Evolutionary conservation across 768 basidiomycete species (phyloP).

Genomic region (Psilocybe cubensis): DNA sequence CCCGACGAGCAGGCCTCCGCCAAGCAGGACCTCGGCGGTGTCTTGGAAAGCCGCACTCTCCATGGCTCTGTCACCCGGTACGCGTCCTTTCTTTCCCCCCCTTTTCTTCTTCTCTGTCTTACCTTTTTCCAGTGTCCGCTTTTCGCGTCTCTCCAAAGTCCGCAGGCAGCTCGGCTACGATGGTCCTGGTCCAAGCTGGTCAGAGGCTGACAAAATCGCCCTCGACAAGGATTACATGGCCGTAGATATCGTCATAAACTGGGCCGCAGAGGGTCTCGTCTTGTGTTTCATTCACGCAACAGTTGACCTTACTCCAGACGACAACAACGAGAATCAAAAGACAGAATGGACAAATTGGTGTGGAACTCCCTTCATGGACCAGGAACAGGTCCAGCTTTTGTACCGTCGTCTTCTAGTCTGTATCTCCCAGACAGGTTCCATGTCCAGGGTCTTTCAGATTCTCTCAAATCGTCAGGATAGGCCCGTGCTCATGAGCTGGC

Average conservation of each 20-base stretch:
- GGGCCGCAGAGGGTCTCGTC: constrained; percentile 85
- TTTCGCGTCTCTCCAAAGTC: constrained; percentile 74
- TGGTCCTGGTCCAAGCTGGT: constrained; percentile 57
- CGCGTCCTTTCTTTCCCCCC: constrained; percentile 16
- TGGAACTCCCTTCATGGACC: constrained; percentile 68
- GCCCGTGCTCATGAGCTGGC: constrained; percentile 74
- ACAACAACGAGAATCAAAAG: constrained; percentile 77
- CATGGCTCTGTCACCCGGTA: constrained; percentile 86
- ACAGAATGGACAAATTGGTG: constrained; percentile 90
- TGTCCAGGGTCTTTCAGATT: constrained; percentile 79
- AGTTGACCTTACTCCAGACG: constrained; percentile 66
- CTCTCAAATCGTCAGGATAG: constrained; percentile 63
- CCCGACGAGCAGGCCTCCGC: constrained; percentile 84
- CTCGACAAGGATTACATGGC: constrained; percentile 80
- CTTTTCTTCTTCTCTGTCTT: constrained; percentile 16
- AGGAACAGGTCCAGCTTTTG: constrained; percentile 61
- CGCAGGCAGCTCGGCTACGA: constrained; percentile 73
- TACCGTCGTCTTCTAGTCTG: constrained; percentile 59
- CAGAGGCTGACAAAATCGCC: constrained; percentile 69
- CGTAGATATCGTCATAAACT: constrained; percentile 89
- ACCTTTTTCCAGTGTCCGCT: constrained; percentile 62
- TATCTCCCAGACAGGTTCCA: constrained; percentile 52
- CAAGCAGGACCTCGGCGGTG: constrained; percentile 70
- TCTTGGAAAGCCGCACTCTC: constrained; percentile 73
- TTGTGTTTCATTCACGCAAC: constrained; percentile 89